A percentile compares a stretch with the other conserved stretches of the same genome.
phyloP scores from a whole-genome alignment of 2,329 filamentous ascomycete genomes.

The Claviceps quebecensis region DNA sequence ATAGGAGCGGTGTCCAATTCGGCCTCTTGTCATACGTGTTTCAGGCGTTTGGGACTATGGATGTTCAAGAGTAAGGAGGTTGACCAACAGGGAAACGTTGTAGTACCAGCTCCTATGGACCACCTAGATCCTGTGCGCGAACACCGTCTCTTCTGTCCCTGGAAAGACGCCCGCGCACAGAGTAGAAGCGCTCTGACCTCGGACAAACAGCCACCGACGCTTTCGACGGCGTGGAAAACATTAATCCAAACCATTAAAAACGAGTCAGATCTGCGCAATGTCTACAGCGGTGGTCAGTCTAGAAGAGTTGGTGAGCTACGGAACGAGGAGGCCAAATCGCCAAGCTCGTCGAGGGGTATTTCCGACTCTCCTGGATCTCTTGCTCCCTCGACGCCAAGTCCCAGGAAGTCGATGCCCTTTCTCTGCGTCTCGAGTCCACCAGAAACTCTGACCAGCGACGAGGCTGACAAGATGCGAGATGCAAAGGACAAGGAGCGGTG shows the following conservation, averaged over 20 bases:
- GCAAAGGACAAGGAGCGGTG: conserved; percentile 59
- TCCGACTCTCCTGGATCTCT: conserved; percentile 7
- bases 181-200: conserved; percentile 23
- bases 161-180: conserved; percentile 54
- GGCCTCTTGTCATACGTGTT: conserved; percentile 71
- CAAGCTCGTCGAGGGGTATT: background rate
- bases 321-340: background rate
- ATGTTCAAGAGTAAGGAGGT: conserved; percentile 72
- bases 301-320: conserved; percentile 11
- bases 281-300: conserved; percentile 18
- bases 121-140: conserved; percentile 55
- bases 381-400: conserved; percentile 6
- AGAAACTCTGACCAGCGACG: conserved; percentile 15
- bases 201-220: conserved; percentile 17
- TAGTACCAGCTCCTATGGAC: conserved; percentile 48
- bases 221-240: conserved; percentile 39
- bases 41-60: conserved; percentile 82
- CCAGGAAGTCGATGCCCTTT: background rate
- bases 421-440: conserved; percentile 5
- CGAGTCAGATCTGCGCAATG: conserved; percentile 37
- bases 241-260: conserved; percentile 42
- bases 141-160: conserved; percentile 75
- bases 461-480: conserved; percentile 32
- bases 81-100: conserved; percentile 34
- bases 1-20: conserved; percentile 54